Evolutionary conservation across 2,329 filamentous ascomycete species (phyloP).

Genomic region (Pseudonectria buxi): DNA sequence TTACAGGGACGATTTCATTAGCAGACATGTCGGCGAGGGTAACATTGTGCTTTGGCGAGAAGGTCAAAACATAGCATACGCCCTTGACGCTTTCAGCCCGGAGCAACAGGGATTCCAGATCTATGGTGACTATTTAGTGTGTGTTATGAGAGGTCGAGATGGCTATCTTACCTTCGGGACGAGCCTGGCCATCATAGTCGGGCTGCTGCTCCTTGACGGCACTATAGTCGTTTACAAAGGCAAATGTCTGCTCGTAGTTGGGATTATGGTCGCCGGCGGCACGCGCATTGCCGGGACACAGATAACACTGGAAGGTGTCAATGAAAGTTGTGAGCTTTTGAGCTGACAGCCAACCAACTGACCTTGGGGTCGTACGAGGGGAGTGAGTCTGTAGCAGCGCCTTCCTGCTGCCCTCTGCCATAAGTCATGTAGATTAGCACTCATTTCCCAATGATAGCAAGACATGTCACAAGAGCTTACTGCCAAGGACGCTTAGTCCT

Average conservation of each 20-base stretch:
- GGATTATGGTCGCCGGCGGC: constrained; percentile 85
- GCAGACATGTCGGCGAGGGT: constrained; percentile 86
- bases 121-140: constrained; percentile 31
- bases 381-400: constrained; percentile 57
- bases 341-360: constrained; percentile 22
- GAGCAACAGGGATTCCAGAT: constrained; percentile 68
- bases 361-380: constrained; percentile 76
- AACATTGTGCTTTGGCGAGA: constrained; percentile 82
- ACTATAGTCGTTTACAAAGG: constrained; percentile 96
- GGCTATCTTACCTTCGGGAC: constrained; percentile 27
- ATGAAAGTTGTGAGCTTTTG: constrained; percentile 2
- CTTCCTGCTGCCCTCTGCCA: constrained; percentile 70
- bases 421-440: constrained; percentile 7
- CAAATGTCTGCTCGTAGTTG: constrained; percentile 77
- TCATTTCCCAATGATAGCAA: not conserved
- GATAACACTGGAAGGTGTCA: constrained; percentile 62
- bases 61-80: constrained; percentile 95
- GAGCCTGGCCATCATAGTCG: constrained; percentile 53
- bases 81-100: constrained; percentile 82
- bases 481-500: constrained; percentile 97
- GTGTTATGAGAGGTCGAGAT: not conserved
- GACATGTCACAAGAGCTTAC: constrained; percentile 47
- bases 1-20: constrained; percentile 69
- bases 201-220: constrained; percentile 92
- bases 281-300: constrained; percentile 86